phyloP scores from a whole-genome alignment of 2,329 filamentous ascomycete species.

The Aspergillus unguis region DNA sequence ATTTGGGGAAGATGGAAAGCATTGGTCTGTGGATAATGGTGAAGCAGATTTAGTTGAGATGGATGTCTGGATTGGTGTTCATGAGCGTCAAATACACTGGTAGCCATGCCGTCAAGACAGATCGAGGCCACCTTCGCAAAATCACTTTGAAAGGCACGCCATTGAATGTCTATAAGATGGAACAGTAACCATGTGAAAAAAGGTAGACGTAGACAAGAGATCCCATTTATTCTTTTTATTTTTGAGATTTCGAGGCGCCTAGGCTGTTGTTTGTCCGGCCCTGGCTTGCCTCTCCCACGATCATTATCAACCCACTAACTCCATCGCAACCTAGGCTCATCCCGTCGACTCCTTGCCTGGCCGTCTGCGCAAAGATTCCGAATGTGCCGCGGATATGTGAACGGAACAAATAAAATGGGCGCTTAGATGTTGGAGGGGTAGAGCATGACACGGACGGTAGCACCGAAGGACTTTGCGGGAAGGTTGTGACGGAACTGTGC shows the following conservation, averaged over 20 bases:
- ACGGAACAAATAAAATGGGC: slow-evolving; percentile 19
- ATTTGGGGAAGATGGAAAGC: not conserved
- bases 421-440: slow-evolving; percentile 96
- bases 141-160: slow-evolving; percentile 20
- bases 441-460: slow-evolving; percentile 93
- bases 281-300: slow-evolving; percentile 36
- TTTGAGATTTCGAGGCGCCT: slow-evolving; percentile 34
- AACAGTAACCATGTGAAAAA: slow-evolving; percentile 28
- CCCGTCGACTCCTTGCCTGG: slow-evolving; percentile 38
- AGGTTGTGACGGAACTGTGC: slow-evolving; percentile 97
- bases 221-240: slow-evolving; percentile 34
- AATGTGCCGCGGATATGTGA: slow-evolving; percentile 35
- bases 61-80: slow-evolving; percentile 34
- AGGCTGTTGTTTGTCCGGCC: slow-evolving; percentile 28
- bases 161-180: slow-evolving; percentile 25
- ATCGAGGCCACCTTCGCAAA: slow-evolving; percentile 21
- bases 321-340: slow-evolving; percentile 38
- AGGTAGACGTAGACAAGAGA: slow-evolving; percentile 19
- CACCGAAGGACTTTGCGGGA: slow-evolving; percentile 93
- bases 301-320: slow-evolving; percentile 41
- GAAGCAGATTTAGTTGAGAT: slow-evolving; percentile 21
- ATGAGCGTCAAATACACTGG: slow-evolving; percentile 36
- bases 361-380: slow-evolving; percentile 37
- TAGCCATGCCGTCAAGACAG: slow-evolving; percentile 29
- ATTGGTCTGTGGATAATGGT: not conserved